Base-by-base conservation (phyloP, 352 stramenopile genomes). In the Sclerospora graminicola region DNA sequence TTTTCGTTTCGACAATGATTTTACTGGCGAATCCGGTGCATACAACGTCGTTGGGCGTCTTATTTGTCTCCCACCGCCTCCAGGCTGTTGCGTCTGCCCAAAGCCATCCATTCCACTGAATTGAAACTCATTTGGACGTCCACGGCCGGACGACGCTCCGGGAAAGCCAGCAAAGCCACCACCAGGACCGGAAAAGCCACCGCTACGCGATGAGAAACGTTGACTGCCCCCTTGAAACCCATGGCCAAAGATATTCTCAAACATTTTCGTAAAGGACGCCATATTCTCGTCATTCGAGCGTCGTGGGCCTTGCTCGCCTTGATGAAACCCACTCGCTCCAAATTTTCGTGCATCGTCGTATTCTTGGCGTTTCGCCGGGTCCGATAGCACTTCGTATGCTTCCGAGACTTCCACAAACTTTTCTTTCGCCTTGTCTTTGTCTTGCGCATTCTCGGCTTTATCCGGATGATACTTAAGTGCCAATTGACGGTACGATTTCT, bases 371-470 rank as follows among this genome's bases (percentile, higher is more conserved):
- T 94, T 91, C 11, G 92, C 58, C 32, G 81, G 59, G 42, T 97
- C 89, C 13, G 81, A 93, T 14, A 97, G 77, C 48, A 97, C 84
- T 47, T 95, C 84, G 54, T 97, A 97, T 2, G 89, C 89, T 45
- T 95, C 82, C 14, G 70, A 92, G 26, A 97, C 84, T 39, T 95
- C 74, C 16, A 96, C 85, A 51, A 97, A 97, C 55, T 90, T 92
- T 41, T 91, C 66, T 37, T 91, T 88, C n/a, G 87, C 83, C 8
- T 51, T 31, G 28, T 95, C 83, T 38, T 94, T 83, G 34, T 91
- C 81, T 26, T 82, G 63, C 5, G 70, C 66, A 43, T 92, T 88
- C 20, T 86, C 74, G 0, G 69, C 54, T 51, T 95, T 95, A 52
- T 96, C 86, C 7, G 86, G 86, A 45, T 96, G 85, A 59, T 77